Percentiles rank a stretch among this genome's conserved stretches.
Evolutionary conservation across 345 rosid genomes (phyloP).

Genomic region (Chamaenerion angustifolium): DNA sequence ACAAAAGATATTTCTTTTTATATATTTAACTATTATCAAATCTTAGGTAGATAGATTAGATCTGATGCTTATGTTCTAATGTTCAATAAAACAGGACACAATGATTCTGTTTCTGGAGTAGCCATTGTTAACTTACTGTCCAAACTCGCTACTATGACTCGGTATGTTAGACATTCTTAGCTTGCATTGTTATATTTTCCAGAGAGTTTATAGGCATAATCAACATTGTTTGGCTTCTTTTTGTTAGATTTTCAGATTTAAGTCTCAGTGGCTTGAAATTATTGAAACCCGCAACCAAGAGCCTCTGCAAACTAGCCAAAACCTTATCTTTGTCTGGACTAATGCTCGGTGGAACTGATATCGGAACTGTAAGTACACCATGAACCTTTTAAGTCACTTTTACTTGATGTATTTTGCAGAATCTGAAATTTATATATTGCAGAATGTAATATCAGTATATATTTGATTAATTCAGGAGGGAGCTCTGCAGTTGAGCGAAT

Average conservation of each 20-base stretch:
- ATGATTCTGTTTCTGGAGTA: slow-evolving; percentile 53
- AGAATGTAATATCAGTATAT: no score
- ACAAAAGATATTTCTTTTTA: slow-evolving; percentile 8
- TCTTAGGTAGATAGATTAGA: background rate
- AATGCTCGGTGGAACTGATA: slow-evolving; percentile 61
- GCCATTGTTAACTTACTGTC: slow-evolving; percentile 39
- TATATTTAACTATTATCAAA: background rate
- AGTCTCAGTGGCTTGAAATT: slow-evolving; percentile 69
- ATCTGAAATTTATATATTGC: no score
- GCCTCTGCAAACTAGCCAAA: slow-evolving; percentile 59
- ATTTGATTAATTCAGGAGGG: slow-evolving; percentile 37
- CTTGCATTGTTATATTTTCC: background rate
- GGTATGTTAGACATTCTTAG: slow-evolving; percentile 21
- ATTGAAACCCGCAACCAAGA: slow-evolving; percentile 44
- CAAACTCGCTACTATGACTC: slow-evolving; percentile 45
- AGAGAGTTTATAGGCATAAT: background rate
- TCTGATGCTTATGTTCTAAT: background rate
- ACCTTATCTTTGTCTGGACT: slow-evolving; percentile 47
- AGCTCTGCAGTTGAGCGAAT: slow-evolving; percentile 42
- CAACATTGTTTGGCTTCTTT: background rate
- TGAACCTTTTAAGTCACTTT: background rate
- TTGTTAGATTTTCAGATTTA: slow-evolving; percentile 58
- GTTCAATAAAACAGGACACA: slow-evolving; percentile 41
- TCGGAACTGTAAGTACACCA: slow-evolving; percentile 54
- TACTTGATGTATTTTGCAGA: background rate